These are phyloP conservation scores for Beverwykella pulmonaria DNA, from an alignment of 495 filamentous ascomycete genomes.

Conservation along the genomic window DNA sequence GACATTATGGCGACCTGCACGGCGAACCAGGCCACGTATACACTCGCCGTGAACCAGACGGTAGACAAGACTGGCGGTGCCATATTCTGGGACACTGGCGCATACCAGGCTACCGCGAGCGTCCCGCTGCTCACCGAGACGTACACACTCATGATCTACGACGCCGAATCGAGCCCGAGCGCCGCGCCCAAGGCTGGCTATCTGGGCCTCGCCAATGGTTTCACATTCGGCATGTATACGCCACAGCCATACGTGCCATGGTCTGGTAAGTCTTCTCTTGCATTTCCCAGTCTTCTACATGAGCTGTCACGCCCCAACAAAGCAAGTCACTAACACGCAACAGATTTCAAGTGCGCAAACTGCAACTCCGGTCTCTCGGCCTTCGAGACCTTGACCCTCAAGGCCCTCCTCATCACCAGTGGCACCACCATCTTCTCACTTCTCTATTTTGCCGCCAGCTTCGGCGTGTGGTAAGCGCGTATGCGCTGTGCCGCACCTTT, in stretches of 20 bases:
- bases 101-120: conserved; percentile 65
- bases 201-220: conserved; percentile 63
- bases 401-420: conserved; percentile 74
- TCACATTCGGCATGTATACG: conserved; percentile 81
- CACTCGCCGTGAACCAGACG: conserved; percentile 66
- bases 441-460: conserved; percentile 80
- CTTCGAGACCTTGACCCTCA: conserved; percentile 67
- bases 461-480: conserved; percentile 58
- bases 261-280: conserved; percentile 50
- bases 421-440: conserved; percentile 78
- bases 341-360: conserved; percentile 64
- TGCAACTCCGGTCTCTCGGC: conserved; percentile 68
- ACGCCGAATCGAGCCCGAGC: conserved; percentile 64
- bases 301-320: no score
- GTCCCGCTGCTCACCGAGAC: conserved; percentile 67
- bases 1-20: conserved; percentile 83
- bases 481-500: not conserved
- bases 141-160: conserved; percentile 85
- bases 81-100: conserved; percentile 78
- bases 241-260: conserved; percentile 66
- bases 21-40: conserved; percentile 64
- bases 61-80: conserved; percentile 58
- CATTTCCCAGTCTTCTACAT: not conserved
- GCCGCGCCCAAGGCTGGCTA: conserved; percentile 72
- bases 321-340: conserved; percentile 1